These are phyloP conservation scores for Vitis hybrid DNA, from an alignment of 177 flowering plant species.

Conservation along the genomic window DNA sequence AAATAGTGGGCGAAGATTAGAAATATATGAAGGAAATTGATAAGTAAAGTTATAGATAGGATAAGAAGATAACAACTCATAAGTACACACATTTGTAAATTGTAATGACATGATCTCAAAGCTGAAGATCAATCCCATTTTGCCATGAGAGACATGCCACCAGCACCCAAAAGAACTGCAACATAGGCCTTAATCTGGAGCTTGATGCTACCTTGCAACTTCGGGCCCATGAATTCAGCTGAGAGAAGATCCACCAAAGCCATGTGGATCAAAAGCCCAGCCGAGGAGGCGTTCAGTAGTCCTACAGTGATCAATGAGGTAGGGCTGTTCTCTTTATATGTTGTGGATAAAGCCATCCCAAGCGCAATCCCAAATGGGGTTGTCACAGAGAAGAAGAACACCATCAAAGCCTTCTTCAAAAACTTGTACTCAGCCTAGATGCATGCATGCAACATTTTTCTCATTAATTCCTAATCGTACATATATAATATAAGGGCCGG, in stretches of 20 bases:
- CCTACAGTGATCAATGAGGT: slow-evolving; percentile 21
- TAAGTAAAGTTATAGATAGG: no score
- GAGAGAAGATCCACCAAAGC: slow-evolving; percentile 30
- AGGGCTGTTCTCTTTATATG: slow-evolving; percentile 29
- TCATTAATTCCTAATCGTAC: no score
- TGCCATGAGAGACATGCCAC: slow-evolving; percentile 31
- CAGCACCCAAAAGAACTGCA: slow-evolving; percentile 24
- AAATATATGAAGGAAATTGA: no score
- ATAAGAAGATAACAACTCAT: no score
- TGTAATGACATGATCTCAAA: no score
- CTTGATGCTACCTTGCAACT: slow-evolving; percentile 22
- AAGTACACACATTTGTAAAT: no score
- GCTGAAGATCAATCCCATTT: slow-evolving; percentile 19
- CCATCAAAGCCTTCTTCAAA: slow-evolving; percentile 23
- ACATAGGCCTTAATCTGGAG: slow-evolving; percentile 19
- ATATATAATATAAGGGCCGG: neutral
- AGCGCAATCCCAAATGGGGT: slow-evolving; percentile 26
- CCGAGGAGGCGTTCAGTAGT: slow-evolving; percentile 21
- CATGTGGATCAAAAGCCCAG: slow-evolving; percentile 29
- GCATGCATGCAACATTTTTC: no score
- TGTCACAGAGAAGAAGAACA: slow-evolving; percentile 28
- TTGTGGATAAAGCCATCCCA: slow-evolving; percentile 16
- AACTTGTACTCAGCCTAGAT: slow-evolving; percentile 21
- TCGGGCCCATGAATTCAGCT: slow-evolving; percentile 27
- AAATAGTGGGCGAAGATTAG: no score